Evolutionary conservation across 2,329 filamentous ascomycete species (phyloP).

Genomic region (Ophiocordyceps unilateralis): DNA sequence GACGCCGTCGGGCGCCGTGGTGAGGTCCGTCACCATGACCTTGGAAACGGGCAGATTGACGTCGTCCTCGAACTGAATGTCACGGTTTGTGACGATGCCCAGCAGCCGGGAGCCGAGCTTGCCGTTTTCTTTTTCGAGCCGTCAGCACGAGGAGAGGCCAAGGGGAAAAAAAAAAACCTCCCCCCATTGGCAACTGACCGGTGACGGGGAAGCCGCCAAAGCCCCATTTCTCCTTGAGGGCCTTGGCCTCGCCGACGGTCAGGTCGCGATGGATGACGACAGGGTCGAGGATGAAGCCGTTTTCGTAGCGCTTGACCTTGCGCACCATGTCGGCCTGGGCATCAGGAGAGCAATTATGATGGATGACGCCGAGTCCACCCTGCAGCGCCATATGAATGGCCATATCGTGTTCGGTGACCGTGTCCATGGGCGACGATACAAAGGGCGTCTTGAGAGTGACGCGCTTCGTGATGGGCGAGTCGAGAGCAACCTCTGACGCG

Average conservation of each 20-base stretch:
- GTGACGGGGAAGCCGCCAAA: slow-evolving; percentile 98
- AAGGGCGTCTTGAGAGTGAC: slow-evolving; percentile 94
- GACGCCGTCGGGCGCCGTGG: slow-evolving; percentile 73
- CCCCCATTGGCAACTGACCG: slow-evolving; percentile 56
- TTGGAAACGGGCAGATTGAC: slow-evolving; percentile 55
- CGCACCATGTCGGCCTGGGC: slow-evolving; percentile 97
- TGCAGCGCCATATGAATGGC: slow-evolving; percentile 91
- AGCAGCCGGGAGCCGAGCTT: slow-evolving; percentile 89
- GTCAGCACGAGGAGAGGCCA: slow-evolving; percentile 6
- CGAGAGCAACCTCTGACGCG: slow-evolving; percentile 72
- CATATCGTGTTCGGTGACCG: slow-evolving; percentile 98
- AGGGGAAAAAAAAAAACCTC: slow-evolving; percentile 2
- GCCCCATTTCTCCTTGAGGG: slow-evolving; percentile 92
- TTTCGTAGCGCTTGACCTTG: slow-evolving; percentile 98
- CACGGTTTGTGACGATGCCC: slow-evolving; percentile 93
- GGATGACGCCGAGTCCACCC: slow-evolving; percentile 82
- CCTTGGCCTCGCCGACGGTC: slow-evolving; percentile 80
- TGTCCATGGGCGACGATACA: slow-evolving; percentile 98
- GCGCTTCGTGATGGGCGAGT: slow-evolving; percentile 85
- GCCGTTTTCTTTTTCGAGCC: slow-evolving; percentile 53
- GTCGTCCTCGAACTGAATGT: slow-evolving; percentile 89
- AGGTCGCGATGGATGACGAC: slow-evolving; percentile 77
- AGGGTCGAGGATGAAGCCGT: slow-evolving; percentile 95
- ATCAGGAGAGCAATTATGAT: slow-evolving; percentile 98
- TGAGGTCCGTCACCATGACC: slow-evolving; percentile 90